A percentile compares a stretch with the other conserved stretches of the same genome.
These are phyloP conservation scores for Nyctanthes arbortristis DNA, from an alignment of 257 asterid genomes.

Conservation along the genomic window DNA sequence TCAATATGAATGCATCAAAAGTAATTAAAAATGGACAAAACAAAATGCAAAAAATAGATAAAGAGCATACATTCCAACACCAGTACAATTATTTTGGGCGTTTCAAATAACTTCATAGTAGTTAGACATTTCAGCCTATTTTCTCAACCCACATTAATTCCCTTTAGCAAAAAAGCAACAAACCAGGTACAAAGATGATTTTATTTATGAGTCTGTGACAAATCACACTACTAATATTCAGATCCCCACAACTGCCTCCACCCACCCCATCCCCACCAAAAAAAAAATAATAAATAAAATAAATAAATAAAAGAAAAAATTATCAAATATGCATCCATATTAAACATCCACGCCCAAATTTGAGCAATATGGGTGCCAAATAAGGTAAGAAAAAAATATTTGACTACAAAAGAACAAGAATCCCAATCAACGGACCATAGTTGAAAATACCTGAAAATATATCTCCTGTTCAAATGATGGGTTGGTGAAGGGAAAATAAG, in stretches of 20 bases:
- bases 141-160: not conserved
- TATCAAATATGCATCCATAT: too few relatives aligned
- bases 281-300: too few relatives aligned
- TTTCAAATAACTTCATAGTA: not conserved
- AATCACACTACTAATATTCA: too few relatives aligned
- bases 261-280: too few relatives aligned
- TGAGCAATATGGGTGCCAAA: too few relatives aligned
- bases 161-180: not conserved
- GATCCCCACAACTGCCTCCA: too few relatives aligned
- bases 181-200: not conserved
- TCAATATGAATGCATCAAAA: not conserved
- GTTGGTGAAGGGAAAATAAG: constrained; percentile 90
- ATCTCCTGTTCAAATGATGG: constrained; percentile 97
- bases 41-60: not conserved
- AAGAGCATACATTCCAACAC: not conserved
- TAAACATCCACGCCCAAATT: too few relatives aligned
- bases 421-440: constrained; percentile 1
- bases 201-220: not conserved
- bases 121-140: not conserved
- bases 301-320: too few relatives aligned
- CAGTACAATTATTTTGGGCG: not conserved
- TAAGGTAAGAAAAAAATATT: not conserved
- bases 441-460: constrained; percentile 69
- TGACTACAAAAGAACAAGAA: not conserved
- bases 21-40: not conserved